Base-by-base conservation (phyloP, 1,139 yeast genomes). In the Nadsonia starkeyi-henricii region DNA sequence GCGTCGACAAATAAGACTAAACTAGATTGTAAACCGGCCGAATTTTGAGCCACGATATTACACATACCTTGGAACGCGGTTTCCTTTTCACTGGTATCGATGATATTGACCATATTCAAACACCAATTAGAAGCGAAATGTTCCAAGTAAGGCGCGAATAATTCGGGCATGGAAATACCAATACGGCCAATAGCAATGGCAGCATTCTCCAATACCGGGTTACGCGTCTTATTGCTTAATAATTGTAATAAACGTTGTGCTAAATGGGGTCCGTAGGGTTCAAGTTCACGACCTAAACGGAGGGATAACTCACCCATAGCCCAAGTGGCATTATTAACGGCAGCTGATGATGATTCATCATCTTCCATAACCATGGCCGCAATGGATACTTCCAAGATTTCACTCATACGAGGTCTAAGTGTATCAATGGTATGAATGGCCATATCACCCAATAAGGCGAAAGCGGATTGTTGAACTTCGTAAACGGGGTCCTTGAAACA, bases 141-240 rank as follows among this genome's bases (percentile, higher is more conserved):
- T 0, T 73, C 63, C 41, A 85, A 58, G 52, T 79, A 75, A 2
- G 79, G 75, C 0, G 83, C 74, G 45, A 80, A 69, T 42, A 73
- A 71, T 21, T 76, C 77, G 2, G 91, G 79, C 41, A 77, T 76
- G 49, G 73, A 68, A 39, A 80, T 63, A 2, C 95, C 96, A 61
- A 89, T 69, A 55, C 97, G 75, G n/a, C 97, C 97, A 50, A 91
- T 69, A 43, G 97, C 83, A 50, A 88, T 84, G n/a, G 95, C 94
- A 1, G 89, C 80, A 63, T 91, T 91, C 60, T 89, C 97, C 56
- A 82, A 63, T 2, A 91, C 85, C 47, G 55, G 46, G 0, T 86
- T 74, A 43, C 71, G 72, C 52, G 75, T 79, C 20, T 78, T 73
- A 52, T 78, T 79, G 52, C 75, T 70, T 48, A 89, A 67, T 20